Percentiles rank a stretch among this genome's conserved stretches.
Conservation (phyloP, 805 yeast genomes). For the Babjeviella inositovora region DNA sequence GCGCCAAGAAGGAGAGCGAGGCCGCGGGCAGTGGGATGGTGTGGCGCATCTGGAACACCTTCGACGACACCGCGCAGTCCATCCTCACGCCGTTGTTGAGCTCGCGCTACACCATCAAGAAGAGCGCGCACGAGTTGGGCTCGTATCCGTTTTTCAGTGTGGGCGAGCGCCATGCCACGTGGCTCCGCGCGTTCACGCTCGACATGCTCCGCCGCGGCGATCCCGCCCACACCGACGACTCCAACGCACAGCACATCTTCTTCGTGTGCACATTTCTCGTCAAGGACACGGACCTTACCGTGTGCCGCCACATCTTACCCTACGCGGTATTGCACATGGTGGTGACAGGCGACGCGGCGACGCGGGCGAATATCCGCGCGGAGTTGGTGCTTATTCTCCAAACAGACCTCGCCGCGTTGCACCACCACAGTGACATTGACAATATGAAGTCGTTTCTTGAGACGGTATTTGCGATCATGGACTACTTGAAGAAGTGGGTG, state of each 20-base stretch:
- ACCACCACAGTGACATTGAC: conserved; percentile 37
- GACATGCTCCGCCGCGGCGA: conserved; percentile 35
- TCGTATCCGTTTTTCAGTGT: conserved; percentile 50
- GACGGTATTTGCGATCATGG: conserved; percentile 62
- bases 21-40: too few species aligned
- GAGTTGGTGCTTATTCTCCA: conserved; percentile 52
- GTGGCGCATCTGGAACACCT: conserved; percentile 36
- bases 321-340: conserved; percentile 56
- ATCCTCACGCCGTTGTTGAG: conserved; percentile 62
- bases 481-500: conserved; percentile 81
- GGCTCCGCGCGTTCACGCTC: conserved; percentile 60
- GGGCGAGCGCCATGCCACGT: conserved; percentile 39
- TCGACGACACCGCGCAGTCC: conserved; percentile 51
- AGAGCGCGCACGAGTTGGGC: conserved; percentile 24
- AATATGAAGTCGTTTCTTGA: conserved; percentile 51
- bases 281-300: conserved; percentile 50
- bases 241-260: conserved; percentile 27
- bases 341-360: conserved; percentile 18
- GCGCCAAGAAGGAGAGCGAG: conserved; percentile 5
- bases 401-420: conserved; percentile 21
- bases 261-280: conserved; percentile 48
- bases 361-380: conserved; percentile 22
- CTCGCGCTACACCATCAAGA: conserved; percentile 48
- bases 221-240: conserved; percentile 10
- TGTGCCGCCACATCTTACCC: conserved; percentile 63